Percentiles rank a stretch among this genome's conserved stretches.
phyloP scores from a whole-genome alignment of 352 stramenopile species.

The Pythium phragmiticola region DNA sequence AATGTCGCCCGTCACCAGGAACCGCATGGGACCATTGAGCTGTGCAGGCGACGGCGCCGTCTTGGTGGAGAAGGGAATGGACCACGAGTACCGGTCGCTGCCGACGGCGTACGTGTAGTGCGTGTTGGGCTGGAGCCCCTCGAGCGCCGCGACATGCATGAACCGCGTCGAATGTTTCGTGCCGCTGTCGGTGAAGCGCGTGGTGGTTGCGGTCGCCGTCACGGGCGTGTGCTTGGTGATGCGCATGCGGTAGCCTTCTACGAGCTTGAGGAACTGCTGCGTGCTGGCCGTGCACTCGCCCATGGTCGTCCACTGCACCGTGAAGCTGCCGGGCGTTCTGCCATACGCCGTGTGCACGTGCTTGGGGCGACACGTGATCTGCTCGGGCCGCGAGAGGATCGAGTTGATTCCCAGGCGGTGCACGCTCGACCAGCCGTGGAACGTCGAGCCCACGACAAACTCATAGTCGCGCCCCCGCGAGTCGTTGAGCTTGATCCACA shows the following conservation, averaged over 20 bases:
- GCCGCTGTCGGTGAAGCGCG: slow-evolving; percentile 67
- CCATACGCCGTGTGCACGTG: slow-evolving; percentile 84
- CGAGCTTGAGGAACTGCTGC: slow-evolving; percentile 49
- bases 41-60: slow-evolving; percentile 49
- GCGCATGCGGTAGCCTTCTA: slow-evolving; percentile 50
- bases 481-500: slow-evolving; percentile 48
- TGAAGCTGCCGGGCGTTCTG: slow-evolving; percentile 48
- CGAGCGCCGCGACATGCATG: slow-evolving; percentile 69
- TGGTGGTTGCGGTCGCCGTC: slow-evolving; percentile 45
- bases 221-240: slow-evolving; percentile 47
- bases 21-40: slow-evolving; percentile 45
- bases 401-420: slow-evolving; percentile 58
- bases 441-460: slow-evolving; percentile 74
- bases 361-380: slow-evolving; percentile 64
- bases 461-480: slow-evolving; percentile 41
- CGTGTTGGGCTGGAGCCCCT: slow-evolving; percentile 55
- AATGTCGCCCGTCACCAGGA: slow-evolving; percentile 86
- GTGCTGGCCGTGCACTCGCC: slow-evolving; percentile 45
- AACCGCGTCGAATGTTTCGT: slow-evolving; percentile 54
- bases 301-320: slow-evolving; percentile 80
- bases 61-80: slow-evolving; percentile 76
- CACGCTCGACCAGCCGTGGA: slow-evolving; percentile 75
- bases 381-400: slow-evolving; percentile 38
- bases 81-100: slow-evolving; percentile 75
- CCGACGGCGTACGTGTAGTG: slow-evolving; percentile 86